Evolutionary conservation across 2,329 filamentous ascomycete genomes (phyloP).

Genomic region (Alternaria hordeiaustralica): DNA sequence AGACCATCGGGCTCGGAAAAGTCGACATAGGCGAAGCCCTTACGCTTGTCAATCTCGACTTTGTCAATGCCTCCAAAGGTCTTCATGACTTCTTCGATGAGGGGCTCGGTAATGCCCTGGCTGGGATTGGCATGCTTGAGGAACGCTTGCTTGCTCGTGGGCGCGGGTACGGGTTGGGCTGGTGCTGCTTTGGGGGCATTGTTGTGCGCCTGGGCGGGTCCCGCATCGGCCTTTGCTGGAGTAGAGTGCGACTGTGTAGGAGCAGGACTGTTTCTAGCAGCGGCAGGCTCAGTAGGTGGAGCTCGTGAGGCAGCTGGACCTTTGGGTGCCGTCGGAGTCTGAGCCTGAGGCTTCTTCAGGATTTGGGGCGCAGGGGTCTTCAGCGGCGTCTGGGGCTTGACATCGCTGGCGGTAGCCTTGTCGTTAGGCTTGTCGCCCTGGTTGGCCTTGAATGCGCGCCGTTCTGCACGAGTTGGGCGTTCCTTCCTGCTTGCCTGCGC

Average conservation of each 20-base stretch:
- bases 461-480: conserved; percentile 47
- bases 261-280: conserved; percentile 25
- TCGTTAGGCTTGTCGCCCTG: conserved; percentile 42
- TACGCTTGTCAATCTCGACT: conserved; percentile 93
- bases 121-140: conserved; percentile 73
- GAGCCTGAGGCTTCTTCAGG: conserved; percentile 48
- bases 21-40: conserved; percentile 92
- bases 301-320: conserved; percentile 38
- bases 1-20: conserved; percentile 77
- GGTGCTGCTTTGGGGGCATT: conserved; percentile 15
- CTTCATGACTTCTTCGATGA: conserved; percentile 77
- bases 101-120: conserved; percentile 85
- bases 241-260: conserved; percentile 24
- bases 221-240: conserved; percentile 21
- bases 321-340: conserved; percentile 35
- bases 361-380: conserved; percentile 46
- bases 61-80: conserved; percentile 75
- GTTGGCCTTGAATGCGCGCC: conserved; percentile 47
- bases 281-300: conserved; percentile 38
- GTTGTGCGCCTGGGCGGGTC: conserved; percentile 10
- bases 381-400: conserved; percentile 30
- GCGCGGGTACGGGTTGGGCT: conserved; percentile 30
- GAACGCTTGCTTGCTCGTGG: conserved; percentile 60
- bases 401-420: conserved; percentile 28
- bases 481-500: conserved; percentile 46